Percentiles rank a stretch among this genome's conserved stretches.
Evolutionary conservation across 306 rosid genomes (phyloP).

Genomic region (Delonix regia): DNA sequence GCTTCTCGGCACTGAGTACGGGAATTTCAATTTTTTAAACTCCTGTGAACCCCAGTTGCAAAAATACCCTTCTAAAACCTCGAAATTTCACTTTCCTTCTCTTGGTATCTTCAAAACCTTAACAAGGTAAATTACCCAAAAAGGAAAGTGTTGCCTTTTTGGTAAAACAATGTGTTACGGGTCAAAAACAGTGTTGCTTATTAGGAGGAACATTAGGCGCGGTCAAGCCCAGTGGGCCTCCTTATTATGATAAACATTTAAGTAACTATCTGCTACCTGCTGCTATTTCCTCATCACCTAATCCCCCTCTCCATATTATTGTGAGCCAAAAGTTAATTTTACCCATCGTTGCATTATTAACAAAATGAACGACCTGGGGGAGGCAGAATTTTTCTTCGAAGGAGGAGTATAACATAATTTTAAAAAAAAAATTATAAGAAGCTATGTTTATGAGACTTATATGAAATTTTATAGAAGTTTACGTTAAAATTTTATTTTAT

Average conservation of each 20-base stretch:
- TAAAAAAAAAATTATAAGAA: too few species aligned
- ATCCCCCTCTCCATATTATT: not conserved
- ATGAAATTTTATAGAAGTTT: too few species aligned
- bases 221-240: too few species aligned
- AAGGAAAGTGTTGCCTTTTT: not conserved
- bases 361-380: too few species aligned
- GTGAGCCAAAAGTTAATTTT: too few species aligned
- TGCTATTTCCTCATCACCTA: not conserved
- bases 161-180: not conserved
- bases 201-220: too few species aligned
- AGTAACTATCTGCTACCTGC: not conserved
- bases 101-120: not conserved
- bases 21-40: conserved; percentile 32
- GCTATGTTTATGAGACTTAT: too few species aligned
- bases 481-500: too few species aligned
- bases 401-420: too few species aligned
- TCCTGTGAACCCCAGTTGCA: not conserved
- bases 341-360: not conserved
- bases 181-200: not conserved
- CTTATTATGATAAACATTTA: not conserved
- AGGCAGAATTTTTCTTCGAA: too few species aligned
- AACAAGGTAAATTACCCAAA: not conserved
- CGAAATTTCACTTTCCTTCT: too few species aligned
- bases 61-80: not conserved
- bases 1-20: conserved; percentile 33